phyloP scores from a whole-genome alignment of 1,139 yeast genomes.

The Pichia cactophila region DNA sequence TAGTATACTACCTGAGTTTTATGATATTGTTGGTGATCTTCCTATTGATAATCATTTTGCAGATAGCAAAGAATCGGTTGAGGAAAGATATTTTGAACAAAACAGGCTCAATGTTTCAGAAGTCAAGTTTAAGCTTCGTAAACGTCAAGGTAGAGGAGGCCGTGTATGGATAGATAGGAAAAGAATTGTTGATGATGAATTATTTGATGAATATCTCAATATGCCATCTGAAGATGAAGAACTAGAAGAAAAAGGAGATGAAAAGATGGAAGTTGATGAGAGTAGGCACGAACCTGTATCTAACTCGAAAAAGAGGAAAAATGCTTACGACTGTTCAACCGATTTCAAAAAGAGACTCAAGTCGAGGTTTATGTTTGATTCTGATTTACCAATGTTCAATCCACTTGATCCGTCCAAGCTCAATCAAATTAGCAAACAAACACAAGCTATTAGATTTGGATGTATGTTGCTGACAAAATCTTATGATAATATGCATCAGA shows the following conservation, averaged over 20 bases:
- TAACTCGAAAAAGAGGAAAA: constrained; percentile 13
- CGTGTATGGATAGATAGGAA: constrained; percentile 67
- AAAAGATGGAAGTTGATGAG: constrained; percentile 21
- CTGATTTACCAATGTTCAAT: constrained; percentile 49
- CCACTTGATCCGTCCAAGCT: constrained; percentile 63
- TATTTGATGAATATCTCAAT: constrained; percentile 34
- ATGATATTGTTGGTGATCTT: constrained; percentile 40
- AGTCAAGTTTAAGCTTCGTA: constrained; percentile 58
- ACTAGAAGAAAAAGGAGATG: constrained; percentile 24
- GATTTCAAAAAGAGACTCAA: constrained; percentile 49
- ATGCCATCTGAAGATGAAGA: constrained; percentile 19
- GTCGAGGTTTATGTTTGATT: constrained; percentile 73
- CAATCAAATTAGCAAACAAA: constrained; percentile 77
- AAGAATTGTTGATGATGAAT: constrained; percentile 35
- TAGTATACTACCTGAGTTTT: constrained; percentile 38
- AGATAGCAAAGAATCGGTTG: constrained; percentile 5
- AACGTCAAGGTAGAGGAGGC: constrained; percentile 69
- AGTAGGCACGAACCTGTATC: neutral
- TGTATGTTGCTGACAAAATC: constrained; percentile 85
- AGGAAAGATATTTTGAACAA: constrained; percentile 30
- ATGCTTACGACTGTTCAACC: constrained; percentile 52
- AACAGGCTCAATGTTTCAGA: constrained; percentile 41
- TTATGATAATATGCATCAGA: constrained; percentile 54
- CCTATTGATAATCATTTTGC: constrained; percentile 16
- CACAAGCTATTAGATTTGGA: constrained; percentile 86